Evolutionary conservation across 108 stramenopile genomes (phyloP).

Genomic region (Schizochytrium sp.): DNA sequence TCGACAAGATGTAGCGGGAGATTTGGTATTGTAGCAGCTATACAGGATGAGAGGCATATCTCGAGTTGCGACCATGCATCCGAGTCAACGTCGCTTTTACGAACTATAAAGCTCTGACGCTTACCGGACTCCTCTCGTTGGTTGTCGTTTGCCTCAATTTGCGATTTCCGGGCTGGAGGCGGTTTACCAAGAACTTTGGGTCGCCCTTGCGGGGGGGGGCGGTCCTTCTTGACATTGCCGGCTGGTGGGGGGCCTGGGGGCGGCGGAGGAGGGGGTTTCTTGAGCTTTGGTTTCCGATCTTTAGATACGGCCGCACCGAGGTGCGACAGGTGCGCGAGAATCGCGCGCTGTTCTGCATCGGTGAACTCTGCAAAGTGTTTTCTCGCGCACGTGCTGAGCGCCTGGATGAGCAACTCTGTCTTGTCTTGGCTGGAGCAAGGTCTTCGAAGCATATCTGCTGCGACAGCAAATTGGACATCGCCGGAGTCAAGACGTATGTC

Average conservation of each 20-base stretch:
- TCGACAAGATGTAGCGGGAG: too few relatives aligned
- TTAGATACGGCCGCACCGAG: neutral
- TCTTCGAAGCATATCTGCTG: neutral
- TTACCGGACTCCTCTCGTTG: too few relatives aligned
- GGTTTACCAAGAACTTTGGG: neutral
- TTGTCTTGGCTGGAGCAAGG: neutral
- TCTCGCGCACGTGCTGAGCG: neutral
- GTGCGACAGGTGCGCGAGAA: neutral
- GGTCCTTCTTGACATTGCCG: neutral
- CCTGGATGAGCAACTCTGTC: neutral
- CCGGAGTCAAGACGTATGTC: neutral
- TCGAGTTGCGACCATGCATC: too few relatives aligned
- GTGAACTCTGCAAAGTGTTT: neutral
- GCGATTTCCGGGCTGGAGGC: neutral
- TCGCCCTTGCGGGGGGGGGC: neutral
- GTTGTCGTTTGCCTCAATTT: too few relatives aligned
- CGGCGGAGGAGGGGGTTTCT: neutral
- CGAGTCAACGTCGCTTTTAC: too few relatives aligned
- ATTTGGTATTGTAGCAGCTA: too few relatives aligned
- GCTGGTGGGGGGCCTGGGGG: neutral
- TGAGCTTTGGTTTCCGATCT: neutral
- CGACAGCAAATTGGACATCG: neutral
- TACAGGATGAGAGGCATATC: too few relatives aligned
- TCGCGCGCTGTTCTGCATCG: neutral
- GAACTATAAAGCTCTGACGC: too few relatives aligned